Evolutionary conservation across 257 asterid genomes (phyloP), one percentile per base, ranked within the genome.

Genomic region (Capsicum chinense): DNA sequence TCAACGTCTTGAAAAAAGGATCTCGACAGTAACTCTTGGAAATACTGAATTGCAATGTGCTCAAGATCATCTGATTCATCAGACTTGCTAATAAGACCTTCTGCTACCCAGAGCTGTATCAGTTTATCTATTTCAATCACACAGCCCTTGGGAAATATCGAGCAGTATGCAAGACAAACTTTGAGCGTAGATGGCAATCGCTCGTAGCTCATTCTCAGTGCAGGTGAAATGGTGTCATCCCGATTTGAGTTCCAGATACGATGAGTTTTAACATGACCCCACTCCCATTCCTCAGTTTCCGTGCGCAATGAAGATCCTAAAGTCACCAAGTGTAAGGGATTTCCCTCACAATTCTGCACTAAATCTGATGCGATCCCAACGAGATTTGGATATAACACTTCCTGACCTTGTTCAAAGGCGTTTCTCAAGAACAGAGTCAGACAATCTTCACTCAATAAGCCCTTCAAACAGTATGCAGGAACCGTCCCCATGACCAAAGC

Each of bases 401-500:
- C 69, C 21, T 19, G 16, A 42, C 74, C 79, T 15, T 33, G 9
- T 33, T 19, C 86, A 52, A 84, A 84, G 7, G 83, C 79, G 11
- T 13, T 17, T n/a, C n/a, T 56, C 85, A 69, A 17, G 56, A 85
- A 85, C 47, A 80, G 12, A 35, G 62, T 13, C 79, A 83, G 67
- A 62, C 87, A 81, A 79, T 84, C 83, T 5, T 79, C 83, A 14
- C 67, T 59, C 7, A 9, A 39, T 57, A 81, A 54, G 16, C 21
- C 68, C 1, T 26, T 50, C 85, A 85, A 82, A 15, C 52, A 17
- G 54, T 73, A 70, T n/a, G 60, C 17, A 12, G 87, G 79, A 74
- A 82, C 37, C 3, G 84, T 39, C 76, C 88, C 85, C 88, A 86
- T 83, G 81, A 82, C 66, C 4, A 5, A 9, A 56, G 87, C 85